Evolutionary conservation across 2,329 filamentous ascomycete species (phyloP).

Genomic region (Dactylellina leptospora): DNA sequence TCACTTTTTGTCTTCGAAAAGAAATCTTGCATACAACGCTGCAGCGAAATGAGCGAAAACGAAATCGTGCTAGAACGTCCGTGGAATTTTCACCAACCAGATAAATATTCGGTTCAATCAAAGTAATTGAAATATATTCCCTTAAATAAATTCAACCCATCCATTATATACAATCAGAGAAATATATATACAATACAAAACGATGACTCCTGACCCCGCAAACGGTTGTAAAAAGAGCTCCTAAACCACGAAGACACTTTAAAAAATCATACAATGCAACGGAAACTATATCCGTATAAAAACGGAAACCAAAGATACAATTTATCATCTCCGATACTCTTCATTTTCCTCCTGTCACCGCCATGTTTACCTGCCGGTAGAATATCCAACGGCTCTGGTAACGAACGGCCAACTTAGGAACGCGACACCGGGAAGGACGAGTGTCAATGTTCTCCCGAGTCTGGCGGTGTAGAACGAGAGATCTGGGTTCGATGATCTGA

Average conservation of each 20-base stretch:
- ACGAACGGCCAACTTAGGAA: conserved; percentile 43
- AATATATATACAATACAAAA: neutral
- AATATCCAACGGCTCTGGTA: conserved; percentile 37
- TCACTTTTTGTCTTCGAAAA: conserved; percentile 19
- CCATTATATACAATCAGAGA: neutral
- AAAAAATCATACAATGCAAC: neutral
- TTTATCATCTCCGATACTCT: neutral
- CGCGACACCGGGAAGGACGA: conserved; percentile 39
- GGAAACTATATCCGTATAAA: neutral
- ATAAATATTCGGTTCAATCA: too few relatives aligned
- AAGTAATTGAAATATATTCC: neutral
- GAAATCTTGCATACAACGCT: conserved; percentile 27
- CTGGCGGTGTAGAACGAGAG: conserved; percentile 41
- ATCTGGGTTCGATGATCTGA: conserved; percentile 12
- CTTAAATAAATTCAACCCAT: neutral
- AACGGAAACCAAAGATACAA: conserved; percentile 1
- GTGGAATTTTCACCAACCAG: neutral
- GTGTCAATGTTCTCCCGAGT: conserved; percentile 32
- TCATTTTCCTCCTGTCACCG: too few relatives aligned
- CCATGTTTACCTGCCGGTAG: conserved; percentile 19
- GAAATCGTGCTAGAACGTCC: neutral
- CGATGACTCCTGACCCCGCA: neutral
- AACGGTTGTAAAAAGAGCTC: neutral
- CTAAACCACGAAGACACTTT: neutral
- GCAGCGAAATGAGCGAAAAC: neutral